A percentile compares a stretch with the other conserved stretches of the same genome.
phyloP scores from a whole-genome alignment of 2,329 filamentous ascomycete genomes.

The Ilyonectria sp. region DNA sequence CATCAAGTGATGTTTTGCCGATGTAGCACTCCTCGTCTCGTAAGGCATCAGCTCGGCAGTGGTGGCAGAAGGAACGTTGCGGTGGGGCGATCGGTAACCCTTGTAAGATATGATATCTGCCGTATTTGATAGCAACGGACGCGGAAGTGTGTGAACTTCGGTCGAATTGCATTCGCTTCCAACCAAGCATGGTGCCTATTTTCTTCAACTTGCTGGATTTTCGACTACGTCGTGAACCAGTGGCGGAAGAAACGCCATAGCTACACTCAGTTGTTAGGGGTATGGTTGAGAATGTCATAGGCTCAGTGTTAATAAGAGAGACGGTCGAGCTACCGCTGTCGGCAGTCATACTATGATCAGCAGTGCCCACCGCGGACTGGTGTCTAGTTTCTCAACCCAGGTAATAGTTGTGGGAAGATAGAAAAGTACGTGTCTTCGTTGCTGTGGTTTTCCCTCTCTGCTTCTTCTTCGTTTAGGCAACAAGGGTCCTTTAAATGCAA shows the following conservation, averaged over 20 bases:
- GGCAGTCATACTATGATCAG: not conserved
- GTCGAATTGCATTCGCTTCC: not conserved
- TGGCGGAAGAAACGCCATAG: not conserved
- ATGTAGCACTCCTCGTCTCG: not conserved
- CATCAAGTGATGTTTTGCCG: not conserved
- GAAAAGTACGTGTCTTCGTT: not conserved
- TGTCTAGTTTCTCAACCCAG: not conserved
- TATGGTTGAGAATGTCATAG: not conserved
- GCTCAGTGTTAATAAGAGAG: not conserved
- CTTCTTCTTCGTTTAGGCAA: not conserved
- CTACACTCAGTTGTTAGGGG: not conserved
- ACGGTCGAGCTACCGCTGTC: not conserved
- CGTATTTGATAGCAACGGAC: not conserved
- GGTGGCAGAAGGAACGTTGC: not conserved
- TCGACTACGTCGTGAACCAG: not conserved
- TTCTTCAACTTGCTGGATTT: not conserved
- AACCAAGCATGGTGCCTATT: not conserved
- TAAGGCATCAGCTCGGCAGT: not conserved
- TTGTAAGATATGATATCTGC: not conserved
- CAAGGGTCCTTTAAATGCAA: not conserved
- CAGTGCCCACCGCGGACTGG: not conserved
- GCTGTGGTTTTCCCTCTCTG: not conserved
- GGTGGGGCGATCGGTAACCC: not conserved
- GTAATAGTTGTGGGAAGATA: not conserved
- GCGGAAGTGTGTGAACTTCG: not conserved